A percentile compares a stretch with the other conserved stretches of the same genome.
Conservation (phyloP, 495 filamentous ascomycete genomes). For the Hypoxylon intermedium region DNA sequence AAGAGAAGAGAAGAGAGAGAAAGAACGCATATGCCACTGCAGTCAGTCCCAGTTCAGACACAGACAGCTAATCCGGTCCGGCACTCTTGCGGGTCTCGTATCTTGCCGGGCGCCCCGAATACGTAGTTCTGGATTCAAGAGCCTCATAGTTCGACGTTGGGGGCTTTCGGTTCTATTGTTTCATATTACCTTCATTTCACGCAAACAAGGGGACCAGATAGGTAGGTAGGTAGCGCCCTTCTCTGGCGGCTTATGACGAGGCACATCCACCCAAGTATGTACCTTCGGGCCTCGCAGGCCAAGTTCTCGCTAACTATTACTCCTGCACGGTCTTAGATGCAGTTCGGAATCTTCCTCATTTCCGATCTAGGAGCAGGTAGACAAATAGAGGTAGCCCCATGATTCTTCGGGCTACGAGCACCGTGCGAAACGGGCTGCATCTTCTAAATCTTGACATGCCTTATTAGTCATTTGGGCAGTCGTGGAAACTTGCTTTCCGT, state of each 20-base stretch:
- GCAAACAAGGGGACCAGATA: not conserved
- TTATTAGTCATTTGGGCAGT: conserved; percentile 12
- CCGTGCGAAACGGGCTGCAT: conserved; percentile 18
- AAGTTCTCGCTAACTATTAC: conserved; percentile 9
- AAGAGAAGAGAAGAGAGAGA: not conserved
- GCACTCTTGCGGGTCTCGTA: not conserved
- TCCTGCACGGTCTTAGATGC: not conserved
- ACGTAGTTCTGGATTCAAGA: not conserved
- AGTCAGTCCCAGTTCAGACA: not conserved
- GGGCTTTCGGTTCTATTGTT: not conserved
- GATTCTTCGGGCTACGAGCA: conserved; percentile 4
- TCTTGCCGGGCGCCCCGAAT: not conserved
- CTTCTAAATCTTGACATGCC: not conserved
- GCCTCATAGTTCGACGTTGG: not conserved
- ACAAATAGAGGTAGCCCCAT: conserved; percentile 10
- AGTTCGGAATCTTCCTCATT: conserved; percentile 13
- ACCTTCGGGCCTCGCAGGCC: conserved; percentile 6
- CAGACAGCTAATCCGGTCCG: not conserved
- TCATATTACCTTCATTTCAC: not conserved
- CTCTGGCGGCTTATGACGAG: not conserved
- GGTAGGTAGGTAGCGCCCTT: no score
- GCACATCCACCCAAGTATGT: not conserved
- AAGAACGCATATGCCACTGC: not conserved
- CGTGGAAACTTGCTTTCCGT: conserved; percentile 9
- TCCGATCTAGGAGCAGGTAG: conserved; percentile 7